Percentiles rank a stretch among this genome's conserved stretches.
These are phyloP conservation scores for Penicillium subrubescens DNA, from an alignment of 495 filamentous ascomycete genomes.

Conservation along the genomic window DNA sequence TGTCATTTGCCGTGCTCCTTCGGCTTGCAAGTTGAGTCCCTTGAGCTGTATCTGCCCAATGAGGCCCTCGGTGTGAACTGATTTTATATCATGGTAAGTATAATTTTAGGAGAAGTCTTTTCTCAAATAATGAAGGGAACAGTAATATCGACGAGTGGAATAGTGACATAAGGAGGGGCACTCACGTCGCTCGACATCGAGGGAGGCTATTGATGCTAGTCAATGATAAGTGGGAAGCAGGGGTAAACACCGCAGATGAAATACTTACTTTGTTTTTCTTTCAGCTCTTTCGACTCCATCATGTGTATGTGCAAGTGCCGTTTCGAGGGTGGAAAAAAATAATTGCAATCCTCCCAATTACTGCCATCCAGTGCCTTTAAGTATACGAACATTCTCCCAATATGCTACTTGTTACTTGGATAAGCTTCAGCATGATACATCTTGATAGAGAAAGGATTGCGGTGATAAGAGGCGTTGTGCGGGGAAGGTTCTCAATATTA, in stretches of 20 bases:
- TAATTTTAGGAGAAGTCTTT: no score
- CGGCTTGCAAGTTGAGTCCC: not conserved
- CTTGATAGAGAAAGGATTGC: not conserved
- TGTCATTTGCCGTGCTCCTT: conserved; percentile 10
- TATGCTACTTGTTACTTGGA: not conserved
- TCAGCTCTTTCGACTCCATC: conserved; percentile 1
- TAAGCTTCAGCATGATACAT: not conserved
- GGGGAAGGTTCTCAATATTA: conserved; percentile 14
- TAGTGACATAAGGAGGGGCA: not conserved
- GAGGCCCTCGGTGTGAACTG: not conserved
- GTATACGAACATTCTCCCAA: not conserved
- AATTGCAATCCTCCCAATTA: not conserved
- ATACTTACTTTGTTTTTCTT: not conserved
- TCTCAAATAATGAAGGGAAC: no score
- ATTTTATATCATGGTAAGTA: not conserved
- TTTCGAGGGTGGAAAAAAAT: not conserved
- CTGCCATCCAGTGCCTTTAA: not conserved
- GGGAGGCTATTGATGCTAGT: not conserved
- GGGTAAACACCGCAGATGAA: not conserved
- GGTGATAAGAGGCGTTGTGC: conserved; percentile 11
- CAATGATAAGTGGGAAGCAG: no score
- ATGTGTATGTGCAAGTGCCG: not conserved
- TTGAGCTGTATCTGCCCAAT: conserved; percentile 12
- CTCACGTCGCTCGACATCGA: conserved; percentile 5
- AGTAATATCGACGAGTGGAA: no score